Conservation (phyloP, 2,329 filamentous ascomycete genomes). For the Blastomyces parvus region DNA sequence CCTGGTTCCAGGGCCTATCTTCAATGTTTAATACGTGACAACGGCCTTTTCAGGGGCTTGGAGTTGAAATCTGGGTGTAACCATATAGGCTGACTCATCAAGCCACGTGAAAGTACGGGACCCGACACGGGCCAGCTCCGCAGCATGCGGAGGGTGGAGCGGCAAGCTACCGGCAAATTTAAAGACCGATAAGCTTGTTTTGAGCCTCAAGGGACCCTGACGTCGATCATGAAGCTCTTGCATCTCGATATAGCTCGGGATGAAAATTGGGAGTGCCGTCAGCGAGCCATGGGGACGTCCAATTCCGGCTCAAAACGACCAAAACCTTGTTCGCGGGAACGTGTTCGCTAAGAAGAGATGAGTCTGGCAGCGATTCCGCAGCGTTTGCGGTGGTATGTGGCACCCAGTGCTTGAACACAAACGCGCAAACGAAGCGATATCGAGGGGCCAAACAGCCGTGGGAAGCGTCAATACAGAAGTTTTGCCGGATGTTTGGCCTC, state of each 20-base stretch:
- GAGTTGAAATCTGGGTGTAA: no score
- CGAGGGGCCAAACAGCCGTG: neutral
- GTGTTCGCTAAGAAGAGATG: neutral
- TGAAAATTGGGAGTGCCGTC: neutral
- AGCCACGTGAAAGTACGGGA: neutral
- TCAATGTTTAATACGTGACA: no score
- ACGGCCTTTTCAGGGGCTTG: no score
- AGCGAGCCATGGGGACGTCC: neutral
- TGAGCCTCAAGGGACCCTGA: slow-evolving; percentile 12
- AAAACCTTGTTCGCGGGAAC: neutral
- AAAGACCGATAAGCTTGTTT: slow-evolving; percentile 28
- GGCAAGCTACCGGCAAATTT: slow-evolving; percentile 21
- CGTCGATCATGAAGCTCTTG: slow-evolving; percentile 11
- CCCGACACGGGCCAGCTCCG: no score
- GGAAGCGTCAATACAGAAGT: neutral
- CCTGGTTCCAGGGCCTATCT: neutral
- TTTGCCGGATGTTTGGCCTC: neutral
- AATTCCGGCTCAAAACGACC: neutral
- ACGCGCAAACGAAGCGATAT: neutral
- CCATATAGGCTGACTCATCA: neutral
- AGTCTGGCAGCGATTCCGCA: no score
- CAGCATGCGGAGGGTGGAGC: slow-evolving; percentile 10
- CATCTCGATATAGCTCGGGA: neutral
- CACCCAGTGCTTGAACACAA: neutral
- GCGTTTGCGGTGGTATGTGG: neutral